A percentile compares a stretch with the other conserved stretches of the same genome.
Evolutionary conservation across 2,329 filamentous ascomycete species (phyloP).

Genomic region (Colletotrichum graminicola): DNA sequence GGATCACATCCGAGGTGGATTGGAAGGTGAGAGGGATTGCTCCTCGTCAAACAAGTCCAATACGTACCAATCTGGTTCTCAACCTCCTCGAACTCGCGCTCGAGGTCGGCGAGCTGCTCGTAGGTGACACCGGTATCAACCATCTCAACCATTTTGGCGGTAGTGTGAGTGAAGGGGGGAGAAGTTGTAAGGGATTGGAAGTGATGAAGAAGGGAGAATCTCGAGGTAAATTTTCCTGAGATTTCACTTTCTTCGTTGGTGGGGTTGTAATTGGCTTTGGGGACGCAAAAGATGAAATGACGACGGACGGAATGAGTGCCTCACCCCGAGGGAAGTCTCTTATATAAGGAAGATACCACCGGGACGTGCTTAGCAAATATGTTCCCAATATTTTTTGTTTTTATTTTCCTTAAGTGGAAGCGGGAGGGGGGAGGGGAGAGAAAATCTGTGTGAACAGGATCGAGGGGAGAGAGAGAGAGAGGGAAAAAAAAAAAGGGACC

Average conservation of each 20-base stretch:
- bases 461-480: background rate
- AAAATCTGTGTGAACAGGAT: constrained; percentile 1
- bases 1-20: background rate
- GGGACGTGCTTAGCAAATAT: constrained; percentile 36
- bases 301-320: constrained; percentile 41
- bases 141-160: constrained; percentile 47
- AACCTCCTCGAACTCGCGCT: constrained; percentile 85
- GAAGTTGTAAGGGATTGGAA: background rate
- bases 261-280: constrained; percentile 24
- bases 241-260: constrained; percentile 16
- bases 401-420: background rate
- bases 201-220: constrained; percentile 1
- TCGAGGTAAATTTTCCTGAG: constrained; percentile 2
- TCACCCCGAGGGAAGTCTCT: constrained; percentile 13
- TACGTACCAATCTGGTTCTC: constrained; percentile 84
- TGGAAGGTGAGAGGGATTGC: background rate
- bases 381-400: background rate
- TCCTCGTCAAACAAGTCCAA: background rate
- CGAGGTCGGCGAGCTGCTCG: constrained; percentile 82
- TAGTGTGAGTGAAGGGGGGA: constrained; percentile 4
- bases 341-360: constrained; percentile 16
- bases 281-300: constrained; percentile 44
- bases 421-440: background rate
- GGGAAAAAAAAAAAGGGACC: constrained; percentile 7
- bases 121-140: constrained; percentile 68